Percentiles rank a stretch among this genome's conserved stretches.
Evolutionary conservation across 2,329 filamentous ascomycete species (phyloP).

Genomic region (Neofusicoccum parvum): DNA sequence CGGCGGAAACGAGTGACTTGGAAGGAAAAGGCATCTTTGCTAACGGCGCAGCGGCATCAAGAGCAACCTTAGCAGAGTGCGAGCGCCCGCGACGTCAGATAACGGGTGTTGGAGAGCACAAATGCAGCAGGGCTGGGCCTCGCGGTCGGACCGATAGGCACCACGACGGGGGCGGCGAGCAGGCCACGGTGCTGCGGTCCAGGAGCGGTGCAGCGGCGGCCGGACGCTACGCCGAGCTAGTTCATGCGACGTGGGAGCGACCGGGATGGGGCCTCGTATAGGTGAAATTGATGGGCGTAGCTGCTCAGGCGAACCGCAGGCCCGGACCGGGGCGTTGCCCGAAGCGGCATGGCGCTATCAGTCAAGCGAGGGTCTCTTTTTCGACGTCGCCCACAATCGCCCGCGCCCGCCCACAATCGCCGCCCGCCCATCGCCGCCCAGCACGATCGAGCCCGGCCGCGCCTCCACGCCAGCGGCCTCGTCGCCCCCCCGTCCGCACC

Average conservation of each 20-base stretch:
- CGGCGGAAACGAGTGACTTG: conserved; percentile 20
- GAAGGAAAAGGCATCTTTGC: conserved; percentile 25
- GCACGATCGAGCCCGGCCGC: no score
- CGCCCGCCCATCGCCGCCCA: background rate
- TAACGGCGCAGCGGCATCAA: background rate
- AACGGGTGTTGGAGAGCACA: background rate
- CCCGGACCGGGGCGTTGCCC: conserved; percentile 7
- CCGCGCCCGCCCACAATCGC: background rate
- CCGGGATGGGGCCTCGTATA: background rate
- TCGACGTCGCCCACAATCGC: background rate
- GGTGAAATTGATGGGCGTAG: conserved; percentile 11
- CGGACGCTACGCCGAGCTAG: background rate
- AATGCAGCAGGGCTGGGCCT: conserved; percentile 8
- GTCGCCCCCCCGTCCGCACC: background rate
- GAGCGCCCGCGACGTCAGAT: background rate
- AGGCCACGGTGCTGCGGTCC: background rate
- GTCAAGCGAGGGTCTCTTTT: conserved; percentile 13
- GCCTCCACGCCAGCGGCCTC: no score
- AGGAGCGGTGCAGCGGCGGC: background rate
- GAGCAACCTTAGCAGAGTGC: background rate
- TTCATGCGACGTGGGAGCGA: background rate
- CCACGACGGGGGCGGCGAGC: background rate
- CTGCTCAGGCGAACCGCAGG: conserved; percentile 13
- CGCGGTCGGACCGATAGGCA: background rate
- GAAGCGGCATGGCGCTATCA: background rate